Base-by-base conservation (phyloP, 2,329 filamentous ascomycete species). In the Phialophora macrospora region DNA sequence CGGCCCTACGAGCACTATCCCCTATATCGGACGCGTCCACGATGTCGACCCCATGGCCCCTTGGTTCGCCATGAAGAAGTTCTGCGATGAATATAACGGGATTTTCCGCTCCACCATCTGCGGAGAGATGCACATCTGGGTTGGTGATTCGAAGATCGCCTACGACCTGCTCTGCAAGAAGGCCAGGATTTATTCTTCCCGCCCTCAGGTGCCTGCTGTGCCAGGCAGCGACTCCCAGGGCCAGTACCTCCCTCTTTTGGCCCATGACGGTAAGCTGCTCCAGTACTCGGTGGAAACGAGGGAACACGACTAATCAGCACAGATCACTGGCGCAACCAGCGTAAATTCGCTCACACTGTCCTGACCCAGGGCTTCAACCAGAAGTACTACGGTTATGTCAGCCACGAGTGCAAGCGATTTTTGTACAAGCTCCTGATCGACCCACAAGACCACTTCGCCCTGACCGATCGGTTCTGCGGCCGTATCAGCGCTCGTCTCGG, bases 101-200 rank as follows among this genome's bases (percentile, higher is more conserved):
- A 70, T 73, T 32, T 59, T 73, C 62, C n/a, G 72, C 62, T 64
- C 70, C 62, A 72, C 71, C 44, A 72, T 73, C 65, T 72, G 72
- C 48, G 71, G 71, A 66, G 71, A 73, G 60, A 72, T 72, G 70
- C 72, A 73, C 38, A 69, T 73, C 55, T 73, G 72, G 72, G 62
- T 73, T 34, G 72, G 70, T 38, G 64, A 71, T 55, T 22, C 57
- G 3, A 54, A 72, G n/a, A 68, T 73, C 51, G 71, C 71, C 48
- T 69, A 72, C 30, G 72, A 73, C 24, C 62, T 73, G 49, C 59
- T 73, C 49, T 71, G 68, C 66, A 73, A 73, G 65, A 72, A 72
- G 64, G 71, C 72, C 32, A 67, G 69, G 52, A 72, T 72, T 60
- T 72, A 73, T 54, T 73, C 72, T 30, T 72, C 71, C 24, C 69